These are phyloP conservation scores for Termitomyces heimii DNA, from an alignment of 768 basidiomycete genomes.

Conservation along the genomic window DNA sequence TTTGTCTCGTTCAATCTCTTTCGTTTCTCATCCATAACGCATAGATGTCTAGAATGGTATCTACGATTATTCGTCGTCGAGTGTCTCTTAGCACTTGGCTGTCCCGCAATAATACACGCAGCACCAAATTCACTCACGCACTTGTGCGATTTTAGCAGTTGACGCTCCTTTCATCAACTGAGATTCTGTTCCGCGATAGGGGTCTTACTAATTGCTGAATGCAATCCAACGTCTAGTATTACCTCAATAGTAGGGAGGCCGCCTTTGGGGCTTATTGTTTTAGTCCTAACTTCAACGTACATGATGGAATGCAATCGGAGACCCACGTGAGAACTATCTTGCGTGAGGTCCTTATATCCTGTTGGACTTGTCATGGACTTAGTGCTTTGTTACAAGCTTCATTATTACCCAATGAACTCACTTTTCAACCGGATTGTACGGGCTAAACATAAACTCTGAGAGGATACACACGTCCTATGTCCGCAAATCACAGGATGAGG, in stretches of 20 bases:
- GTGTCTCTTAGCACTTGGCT: slow-evolving; percentile 17
- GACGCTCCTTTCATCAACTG: slow-evolving; percentile 29
- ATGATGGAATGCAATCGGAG: slow-evolving; percentile 14
- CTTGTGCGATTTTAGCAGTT: slow-evolving; percentile 28
- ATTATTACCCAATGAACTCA: too few species aligned
- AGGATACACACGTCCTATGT: slow-evolving; percentile 33
- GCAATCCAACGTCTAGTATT: slow-evolving; percentile 16
- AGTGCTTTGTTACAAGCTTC: slow-evolving; percentile 20
- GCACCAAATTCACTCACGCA: slow-evolving; percentile 23
- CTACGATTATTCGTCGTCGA: not conserved
- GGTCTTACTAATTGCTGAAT: not conserved
- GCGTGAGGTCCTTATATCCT: not conserved
- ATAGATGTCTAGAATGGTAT: not conserved
- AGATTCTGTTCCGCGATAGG: slow-evolving; percentile 17
- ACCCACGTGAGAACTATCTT: not conserved
- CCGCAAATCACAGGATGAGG: not conserved
- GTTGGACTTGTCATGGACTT: slow-evolving; percentile 21
- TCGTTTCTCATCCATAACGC: not conserved
- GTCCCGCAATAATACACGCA: slow-evolving; percentile 24
- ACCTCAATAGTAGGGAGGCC: slow-evolving; percentile 20
- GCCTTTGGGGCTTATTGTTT: slow-evolving; percentile 22
- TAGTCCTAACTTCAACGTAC: slow-evolving; percentile 20
- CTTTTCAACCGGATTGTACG: slow-evolving; percentile 25
- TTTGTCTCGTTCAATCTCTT: not conserved
- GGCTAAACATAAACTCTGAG: slow-evolving; percentile 34